These are phyloP conservation scores for Fusarium verticillioides DNA, from an alignment of 2,329 filamentous ascomycete species.

Conservation along the genomic window DNA sequence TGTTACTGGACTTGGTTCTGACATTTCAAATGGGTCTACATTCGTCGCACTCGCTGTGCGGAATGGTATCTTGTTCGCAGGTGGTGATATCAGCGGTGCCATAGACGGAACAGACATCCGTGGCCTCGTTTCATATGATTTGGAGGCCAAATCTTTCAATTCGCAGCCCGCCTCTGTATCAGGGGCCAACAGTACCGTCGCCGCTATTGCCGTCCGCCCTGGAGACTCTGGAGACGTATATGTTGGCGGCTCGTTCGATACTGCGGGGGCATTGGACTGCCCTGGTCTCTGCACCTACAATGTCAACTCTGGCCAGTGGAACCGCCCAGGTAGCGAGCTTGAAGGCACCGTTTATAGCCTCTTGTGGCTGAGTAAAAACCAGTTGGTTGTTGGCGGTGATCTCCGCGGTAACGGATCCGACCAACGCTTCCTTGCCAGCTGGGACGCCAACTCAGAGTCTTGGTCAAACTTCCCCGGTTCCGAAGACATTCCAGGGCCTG, in stretches of 20 bases:
- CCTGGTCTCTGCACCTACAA: conserved; percentile 85
- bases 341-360: conserved; percentile 77
- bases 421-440: conserved; percentile 74
- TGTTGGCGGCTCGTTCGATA: conserved; percentile 86
- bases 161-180: conserved; percentile 80
- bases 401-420: conserved; percentile 73
- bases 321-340: conserved; percentile 77
- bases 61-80: conserved; percentile 79
- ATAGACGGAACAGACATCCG: conserved; percentile 71
- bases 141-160: conserved; percentile 71
- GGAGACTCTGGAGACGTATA: conserved; percentile 76
- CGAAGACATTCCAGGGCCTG: conserved; percentile 78
- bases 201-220: conserved; percentile 78
- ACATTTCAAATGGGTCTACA: conserved; percentile 76
- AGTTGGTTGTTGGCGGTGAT: conserved; percentile 81
- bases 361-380: conserved; percentile 78
- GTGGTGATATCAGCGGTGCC: conserved; percentile 80
- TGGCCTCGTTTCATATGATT: conserved; percentile 84
- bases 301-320: conserved; percentile 78
- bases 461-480: conserved; percentile 75
- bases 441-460: conserved; percentile 71
- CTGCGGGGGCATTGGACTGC: conserved; percentile 85
- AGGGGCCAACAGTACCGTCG: conserved; percentile 77
- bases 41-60: conserved; percentile 77
- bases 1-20: conserved; percentile 75